phyloP scores from a whole-genome alignment of 768 basidiomycete genomes.

The Leccinum uliginosum region DNA sequence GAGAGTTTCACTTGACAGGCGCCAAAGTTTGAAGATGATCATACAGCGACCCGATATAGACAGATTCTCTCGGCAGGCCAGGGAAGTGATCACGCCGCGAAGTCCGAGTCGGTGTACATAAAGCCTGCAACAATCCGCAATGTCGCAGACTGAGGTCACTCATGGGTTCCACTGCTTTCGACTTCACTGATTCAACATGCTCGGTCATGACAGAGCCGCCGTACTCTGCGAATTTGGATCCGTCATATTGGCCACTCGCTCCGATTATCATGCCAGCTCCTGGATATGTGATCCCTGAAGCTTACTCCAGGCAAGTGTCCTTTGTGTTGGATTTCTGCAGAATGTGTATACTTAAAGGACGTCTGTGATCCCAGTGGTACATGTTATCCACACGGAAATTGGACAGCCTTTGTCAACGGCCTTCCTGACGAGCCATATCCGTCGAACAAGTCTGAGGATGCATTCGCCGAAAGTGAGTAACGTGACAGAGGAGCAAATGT shows the following conservation, averaged over 20 bases:
- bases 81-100: too few relatives aligned
- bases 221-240: background rate
- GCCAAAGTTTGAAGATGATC: background rate
- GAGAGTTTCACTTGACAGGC: background rate
- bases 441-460: background rate
- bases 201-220: too few relatives aligned
- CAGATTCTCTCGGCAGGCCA: background rate
- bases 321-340: background rate
- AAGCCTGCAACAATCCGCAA: background rate
- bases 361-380: background rate
- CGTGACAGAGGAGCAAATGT: background rate
- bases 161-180: background rate
- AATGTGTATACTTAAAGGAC: background rate
- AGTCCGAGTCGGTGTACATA: background rate
- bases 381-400: background rate
- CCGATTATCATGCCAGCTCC: background rate
- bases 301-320: background rate
- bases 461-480: constrained; percentile 2
- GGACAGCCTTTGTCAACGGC: background rate
- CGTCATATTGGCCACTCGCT: background rate
- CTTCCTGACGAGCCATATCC: background rate
- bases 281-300: background rate
- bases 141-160: background rate
- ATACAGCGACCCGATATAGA: background rate
- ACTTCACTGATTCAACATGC: background rate